Evolutionary conservation across 139 green algal genomes (phyloP).

Genomic region (Chlamydomonas sp.): DNA sequence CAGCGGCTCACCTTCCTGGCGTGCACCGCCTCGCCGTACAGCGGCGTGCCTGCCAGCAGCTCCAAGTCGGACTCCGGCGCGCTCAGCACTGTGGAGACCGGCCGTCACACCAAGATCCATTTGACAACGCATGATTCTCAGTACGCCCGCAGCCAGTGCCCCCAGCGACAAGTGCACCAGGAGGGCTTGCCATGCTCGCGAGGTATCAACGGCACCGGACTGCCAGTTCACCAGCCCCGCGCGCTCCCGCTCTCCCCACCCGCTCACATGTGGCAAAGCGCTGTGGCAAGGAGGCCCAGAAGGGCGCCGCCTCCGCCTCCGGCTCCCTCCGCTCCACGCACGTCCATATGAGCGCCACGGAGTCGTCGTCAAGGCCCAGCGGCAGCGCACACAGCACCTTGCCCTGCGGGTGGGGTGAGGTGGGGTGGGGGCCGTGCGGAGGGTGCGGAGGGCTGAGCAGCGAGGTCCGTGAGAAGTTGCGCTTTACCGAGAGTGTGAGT

Average conservation of each 20-base stretch:
- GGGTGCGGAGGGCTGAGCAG: neutral
- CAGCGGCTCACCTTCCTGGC: constrained; percentile 47
- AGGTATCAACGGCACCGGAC: neutral
- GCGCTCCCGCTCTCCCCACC: neutral
- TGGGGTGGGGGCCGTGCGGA: no score
- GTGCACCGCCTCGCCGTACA: constrained; percentile 38
- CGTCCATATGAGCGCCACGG: constrained; percentile 72
- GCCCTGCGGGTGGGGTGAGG: constrained; percentile 35
- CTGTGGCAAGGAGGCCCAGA: constrained; percentile 63
- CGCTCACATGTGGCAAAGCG: constrained; percentile 55
- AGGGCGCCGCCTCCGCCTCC: constrained; percentile 56
- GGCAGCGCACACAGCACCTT: constrained; percentile 43
- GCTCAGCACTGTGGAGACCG: constrained; percentile 43
- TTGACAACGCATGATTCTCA: neutral
- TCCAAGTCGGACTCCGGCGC: constrained; percentile 39
- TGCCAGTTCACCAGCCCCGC: neutral
- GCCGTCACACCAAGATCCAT: neutral
- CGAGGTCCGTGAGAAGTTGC: neutral
- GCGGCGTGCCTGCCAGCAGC: constrained; percentile 49
- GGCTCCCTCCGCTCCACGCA: constrained; percentile 69
- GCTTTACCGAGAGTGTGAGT: no score
- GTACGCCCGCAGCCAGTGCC: neutral
- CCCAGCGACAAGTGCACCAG: no score
- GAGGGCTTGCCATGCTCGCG: no score
- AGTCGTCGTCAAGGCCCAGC: constrained; percentile 64